Evolutionary conservation across 306 rosid genomes (phyloP).

Genomic region (Parietaria judaica): DNA sequence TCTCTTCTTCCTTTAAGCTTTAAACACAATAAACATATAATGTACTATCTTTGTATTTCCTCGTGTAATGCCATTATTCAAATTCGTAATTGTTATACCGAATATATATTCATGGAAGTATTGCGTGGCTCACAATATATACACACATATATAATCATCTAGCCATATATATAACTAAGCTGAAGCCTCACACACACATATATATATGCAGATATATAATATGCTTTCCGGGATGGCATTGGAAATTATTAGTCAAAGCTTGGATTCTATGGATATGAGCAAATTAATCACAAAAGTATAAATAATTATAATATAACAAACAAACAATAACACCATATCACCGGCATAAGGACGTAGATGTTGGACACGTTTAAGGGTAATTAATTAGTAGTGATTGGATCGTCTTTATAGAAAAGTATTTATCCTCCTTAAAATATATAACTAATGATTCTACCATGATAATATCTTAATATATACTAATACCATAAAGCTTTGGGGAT

Average conservation of each 20-base stretch:
- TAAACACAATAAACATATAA: not conserved
- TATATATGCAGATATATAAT: not conserved
- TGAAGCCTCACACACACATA: not conserved
- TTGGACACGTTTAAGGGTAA: constrained; percentile 37
- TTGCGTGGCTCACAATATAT: no score
- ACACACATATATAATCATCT: no score
- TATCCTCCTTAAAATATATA: constrained; percentile 23
- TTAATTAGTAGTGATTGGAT: constrained; percentile 23
- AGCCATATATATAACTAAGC: no score
- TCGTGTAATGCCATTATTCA: not conserved
- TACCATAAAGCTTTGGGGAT: constrained; percentile 17
- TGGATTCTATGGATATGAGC: constrained; percentile 24
- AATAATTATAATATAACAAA: not conserved
- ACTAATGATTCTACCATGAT: constrained; percentile 50
- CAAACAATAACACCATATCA: constrained; percentile 12
- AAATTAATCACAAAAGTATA: constrained; percentile 2
- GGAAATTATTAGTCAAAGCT: not conserved
- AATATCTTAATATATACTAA: constrained; percentile 20
- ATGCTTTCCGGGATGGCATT: constrained; percentile 7
- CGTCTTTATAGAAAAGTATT: constrained; percentile 21
- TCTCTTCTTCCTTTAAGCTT: not conserved
- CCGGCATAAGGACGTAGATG: constrained; percentile 22
- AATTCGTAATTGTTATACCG: no score
- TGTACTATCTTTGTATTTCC: not conserved
- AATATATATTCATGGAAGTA: no score